These are phyloP conservation scores for Quercus bicolor DNA, from an alignment of 306 rosid species.

Conservation along the genomic window DNA sequence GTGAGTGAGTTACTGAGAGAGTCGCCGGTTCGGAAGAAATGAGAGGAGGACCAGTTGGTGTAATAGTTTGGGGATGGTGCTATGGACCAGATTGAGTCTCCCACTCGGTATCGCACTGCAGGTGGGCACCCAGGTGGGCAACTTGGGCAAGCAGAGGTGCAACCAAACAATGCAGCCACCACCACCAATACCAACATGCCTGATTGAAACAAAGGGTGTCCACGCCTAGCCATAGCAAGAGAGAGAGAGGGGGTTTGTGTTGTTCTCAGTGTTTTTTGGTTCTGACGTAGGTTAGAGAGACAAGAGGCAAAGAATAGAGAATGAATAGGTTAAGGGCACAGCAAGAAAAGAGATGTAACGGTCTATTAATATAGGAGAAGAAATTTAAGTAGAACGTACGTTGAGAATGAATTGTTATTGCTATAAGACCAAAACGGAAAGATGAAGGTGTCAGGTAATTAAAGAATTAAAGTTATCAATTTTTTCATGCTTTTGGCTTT, in stretches of 20 bases:
- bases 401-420: neutral
- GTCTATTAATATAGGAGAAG: neutral
- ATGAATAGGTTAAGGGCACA: neutral
- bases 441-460: neutral
- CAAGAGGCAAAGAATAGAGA: neutral
- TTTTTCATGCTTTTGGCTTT: too few relatives aligned
- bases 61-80: slow-evolving; percentile 12
- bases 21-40: slow-evolving; percentile 39
- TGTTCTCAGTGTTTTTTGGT: too few relatives aligned
- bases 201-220: neutral
- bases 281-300: neutral
- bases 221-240: neutral
- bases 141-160: slow-evolving; percentile 7
- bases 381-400: neutral
- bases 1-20: slow-evolving; percentile 20
- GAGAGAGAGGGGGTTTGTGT: neutral
- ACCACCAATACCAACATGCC: neutral
- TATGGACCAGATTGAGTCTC: slow-evolving; percentile 36
- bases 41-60: slow-evolving; percentile 33
- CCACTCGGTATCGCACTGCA: slow-evolving; percentile 28
- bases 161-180: slow-evolving; percentile 1
- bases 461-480: too few relatives aligned
- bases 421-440: neutral
- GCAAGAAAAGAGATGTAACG: neutral
- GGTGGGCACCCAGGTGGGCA: slow-evolving; percentile 4